phyloP scores from a whole-genome alignment of 108 stramenopile species.

The Discostella pseudostelligera region DNA sequence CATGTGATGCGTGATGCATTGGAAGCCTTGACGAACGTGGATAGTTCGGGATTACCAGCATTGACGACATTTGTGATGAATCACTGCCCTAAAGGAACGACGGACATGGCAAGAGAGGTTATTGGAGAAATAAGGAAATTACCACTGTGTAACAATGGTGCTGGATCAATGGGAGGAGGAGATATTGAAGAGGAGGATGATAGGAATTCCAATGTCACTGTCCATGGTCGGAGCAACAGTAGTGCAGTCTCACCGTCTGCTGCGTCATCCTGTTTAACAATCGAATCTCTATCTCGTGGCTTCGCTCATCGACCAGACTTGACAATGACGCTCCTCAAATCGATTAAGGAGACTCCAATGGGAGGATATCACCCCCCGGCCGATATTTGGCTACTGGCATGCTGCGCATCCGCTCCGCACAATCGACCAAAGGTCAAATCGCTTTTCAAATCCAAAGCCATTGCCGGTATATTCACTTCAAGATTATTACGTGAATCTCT shows the following conservation, averaged over 20 bases:
- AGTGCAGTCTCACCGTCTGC: background rate
- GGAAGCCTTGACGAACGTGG: conserved; percentile 39
- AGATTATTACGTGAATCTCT: conserved; percentile 29
- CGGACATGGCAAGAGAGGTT: conserved; percentile 26
- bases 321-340: conserved; percentile 33
- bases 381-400: conserved; percentile 54
- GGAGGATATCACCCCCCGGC: conserved; percentile 31
- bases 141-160: conserved; percentile 20
- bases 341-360: conserved; percentile 29
- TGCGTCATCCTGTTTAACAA: conserved; percentile 16
- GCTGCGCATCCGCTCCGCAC: conserved; percentile 47
- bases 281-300: conserved; percentile 39
- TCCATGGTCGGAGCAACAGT: conserved; percentile 13
- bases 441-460: conserved; percentile 36
- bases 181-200: conserved; percentile 1
- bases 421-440: conserved; percentile 42
- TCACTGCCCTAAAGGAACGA: conserved; percentile 25
- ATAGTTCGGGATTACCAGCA: conserved; percentile 45
- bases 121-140: conserved; percentile 45
- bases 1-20: conserved; percentile 36
- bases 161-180: background rate
- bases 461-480: conserved; percentile 32
- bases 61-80: conserved; percentile 46
- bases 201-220: background rate
- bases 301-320: conserved; percentile 41